Evolutionary conservation across 1,284 basidiomycete genomes (phyloP), one percentile per base, ranked within the genome.

Genomic region (Austropuccinia psidii): DNA sequence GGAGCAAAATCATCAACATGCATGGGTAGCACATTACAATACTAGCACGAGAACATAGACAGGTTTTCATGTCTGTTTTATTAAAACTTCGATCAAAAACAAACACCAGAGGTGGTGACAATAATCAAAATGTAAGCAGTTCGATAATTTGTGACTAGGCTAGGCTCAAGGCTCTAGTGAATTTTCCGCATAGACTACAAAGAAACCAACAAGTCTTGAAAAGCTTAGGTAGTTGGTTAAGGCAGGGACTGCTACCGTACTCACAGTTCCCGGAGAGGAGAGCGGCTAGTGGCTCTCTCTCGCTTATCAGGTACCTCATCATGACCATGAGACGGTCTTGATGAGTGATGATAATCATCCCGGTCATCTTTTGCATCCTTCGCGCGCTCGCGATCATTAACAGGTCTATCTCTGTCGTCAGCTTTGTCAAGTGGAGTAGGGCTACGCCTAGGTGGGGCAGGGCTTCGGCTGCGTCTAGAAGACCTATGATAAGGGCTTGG

Each of bases 291-390:
- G 11, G 68, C 68, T 37, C 68, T 55, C 27, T 66, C 49, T 31
- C 49, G 39, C 55, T 69, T 69, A 2, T 58, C 67, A 1, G 54
- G 50, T 19, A 57, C 54, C 33, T 61, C 68, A 50, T 72, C 68
- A 29, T 61, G 54, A n/a, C 11, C 8, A 41, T 55, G 52, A 52
- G 35, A 55, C 9, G 64, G 31, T 31, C 68, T 41, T 17, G 41
- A 35, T 3, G 35, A 61, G 55, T 72, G 57, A 61, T 72, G 57
- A 43, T 61, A 72, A 49, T 72, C 68, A 60, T 61, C 68, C 24
- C 68, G 55, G n/a, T 72, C 68, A n/a, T 72, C 45, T 43, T 72
- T 61, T 31, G 45, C 50, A 58, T 72, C 68, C 37, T 72, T 61
- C 9, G 31, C 45, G 31, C 57, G 57, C 5, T 37, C 57, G 4